Evolutionary conservation across 768 basidiomycete species (phyloP), one percentile per base, ranked within the genome.

Genomic region (Lactarius deliciosus): DNA sequence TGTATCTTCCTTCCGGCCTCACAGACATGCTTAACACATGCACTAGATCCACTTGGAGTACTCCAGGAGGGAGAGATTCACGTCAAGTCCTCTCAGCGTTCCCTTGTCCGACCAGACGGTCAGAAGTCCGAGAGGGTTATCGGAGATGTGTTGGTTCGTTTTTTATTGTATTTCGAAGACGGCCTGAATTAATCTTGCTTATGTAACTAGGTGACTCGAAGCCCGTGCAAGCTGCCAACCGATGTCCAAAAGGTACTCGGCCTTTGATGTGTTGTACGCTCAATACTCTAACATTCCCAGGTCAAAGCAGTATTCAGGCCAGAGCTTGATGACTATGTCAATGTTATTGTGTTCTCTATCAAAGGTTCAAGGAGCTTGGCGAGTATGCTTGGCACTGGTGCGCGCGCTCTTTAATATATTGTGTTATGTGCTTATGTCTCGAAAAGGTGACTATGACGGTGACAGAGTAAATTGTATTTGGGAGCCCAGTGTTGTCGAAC

Each of bases 151-250:
- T 73, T 91, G 67, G 84, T 85, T 68, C 67, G 79, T 71, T 22
- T 15, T 11, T 40, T 3, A 28, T 50, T 38, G 36, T n/a, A 9
- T 22, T 40, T 50, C 59, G 32, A 45, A 41, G 20, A 60, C 1
- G 47, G 3, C 11, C 36, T 63, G 22, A 22, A 22, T 10, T 5
- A 25, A 11, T 13, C 41, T n/a, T 15, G 18, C 32, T 38, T 38
- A 34, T 47, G 15, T 18, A 1, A 38, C 7, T 64, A 86, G 85
- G 75, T 90, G 13, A 85, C 85, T 2, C 77, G 88, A 28, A 81
- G 86, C 73, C 89, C 89, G n/a, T 90, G 88, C 75, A 89, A 88
- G 68, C 75, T 89, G 0, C 87, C 88, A 1, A 86, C 83, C 0
- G 89, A 91, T 73, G 79, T 84, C 0, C 85, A 85, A 69, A 89